Base-by-base conservation (phyloP, 169 alveolate species). In the Plasmodium ovale region DNA sequence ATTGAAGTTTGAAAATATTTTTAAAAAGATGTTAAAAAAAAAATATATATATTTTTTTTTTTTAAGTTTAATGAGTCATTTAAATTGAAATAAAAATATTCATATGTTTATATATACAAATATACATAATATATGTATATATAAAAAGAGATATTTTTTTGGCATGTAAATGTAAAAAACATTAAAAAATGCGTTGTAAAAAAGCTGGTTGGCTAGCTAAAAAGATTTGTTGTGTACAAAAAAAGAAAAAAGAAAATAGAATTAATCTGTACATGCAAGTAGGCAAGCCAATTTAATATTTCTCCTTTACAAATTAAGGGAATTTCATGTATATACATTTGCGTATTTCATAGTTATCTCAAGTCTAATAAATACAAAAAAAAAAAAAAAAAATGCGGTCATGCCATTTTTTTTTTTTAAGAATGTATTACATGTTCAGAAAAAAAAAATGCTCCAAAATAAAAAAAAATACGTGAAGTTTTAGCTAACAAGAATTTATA, bases 141-240 rank as follows among this genome's bases (percentile, higher is more conserved):
- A 59, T 14, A 47, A 47, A 44, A 44, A 44, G 16, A 47, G 2
- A 47, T 47, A 47, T 47, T 47, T 5, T 47, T 47, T 59, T 25
- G 9, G 44, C 44, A 29, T 59, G 29, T 59, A 59, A 59, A 25
- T 59, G 49, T 70, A 58, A 42, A n/a, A 72, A 56, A 53, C 87
- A 72, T 54, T 72, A 72, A 72, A 53, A 72, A 69, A 64, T 3
- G 16, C 10, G 6, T 29, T 19, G 39, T 19, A 72, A 72, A 56
- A 53, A 31, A 72, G 69, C 74, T 67, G 49, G 39, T 72, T 72
- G 35, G 69, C 87, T 72, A 72, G 87, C 87, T 72, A 72, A 71
- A 51, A 12, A 68, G 33, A 31, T 35, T 72, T 71, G n/a, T 53
- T 1, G 60, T 16, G 47, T 3, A n/a, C n/a, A n/a, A n/a, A n/a